Evolutionary conservation across 257 asterid genomes (phyloP), one percentile per base, ranked within the genome.

Genomic region (Solanum paucissectum): DNA sequence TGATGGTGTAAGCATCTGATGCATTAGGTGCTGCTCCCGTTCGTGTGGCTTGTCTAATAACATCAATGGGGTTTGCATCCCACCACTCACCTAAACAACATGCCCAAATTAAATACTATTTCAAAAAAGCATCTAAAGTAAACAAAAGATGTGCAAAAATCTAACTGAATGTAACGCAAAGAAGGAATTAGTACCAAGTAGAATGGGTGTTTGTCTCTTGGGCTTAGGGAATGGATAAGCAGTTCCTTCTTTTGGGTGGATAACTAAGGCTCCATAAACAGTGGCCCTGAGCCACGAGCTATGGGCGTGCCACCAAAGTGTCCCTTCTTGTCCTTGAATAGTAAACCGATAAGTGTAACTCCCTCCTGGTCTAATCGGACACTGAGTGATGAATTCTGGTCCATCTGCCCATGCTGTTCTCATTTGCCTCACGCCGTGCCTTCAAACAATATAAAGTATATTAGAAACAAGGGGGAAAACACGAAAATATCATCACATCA

Each of bases 251-350:
- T 79, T 93, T 12, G 99, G 99, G 64, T 88, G 96, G 83, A 96
- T 93, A 88, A 96, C 86, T 7, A 96, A 25, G 42, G 95, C 99
- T 5, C 99, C 99, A 23, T 96, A 96, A 81, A 95, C 98, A 1
- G 98, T 96, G 87, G 99, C 99, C 74, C 99, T 89, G 82, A 96
- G 96, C 99, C 99, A 96, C 2, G 99, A 96, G 90, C 99, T 96
- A 87, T 96, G 99, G 40, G 99, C 99, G 79, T 96, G 99, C 99
- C 99, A 96, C 99, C 99, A 96, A 1, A 96, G 94, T 2, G 99
- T 96, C 36, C 99, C 99, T 92, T 94, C 98, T 40, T 96, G 99
- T n/a, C 95, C 99, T 90, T 93, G 92, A 46, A 96, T 95, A 0
- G 95, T 93, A 87, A 96, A 96, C 6, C 98, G 89, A 88, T 96